A percentile compares a stretch with the other conserved stretches of the same genome.
Evolutionary conservation across 768 basidiomycete species (phyloP).

Genomic region (Mycena vulgaris): DNA sequence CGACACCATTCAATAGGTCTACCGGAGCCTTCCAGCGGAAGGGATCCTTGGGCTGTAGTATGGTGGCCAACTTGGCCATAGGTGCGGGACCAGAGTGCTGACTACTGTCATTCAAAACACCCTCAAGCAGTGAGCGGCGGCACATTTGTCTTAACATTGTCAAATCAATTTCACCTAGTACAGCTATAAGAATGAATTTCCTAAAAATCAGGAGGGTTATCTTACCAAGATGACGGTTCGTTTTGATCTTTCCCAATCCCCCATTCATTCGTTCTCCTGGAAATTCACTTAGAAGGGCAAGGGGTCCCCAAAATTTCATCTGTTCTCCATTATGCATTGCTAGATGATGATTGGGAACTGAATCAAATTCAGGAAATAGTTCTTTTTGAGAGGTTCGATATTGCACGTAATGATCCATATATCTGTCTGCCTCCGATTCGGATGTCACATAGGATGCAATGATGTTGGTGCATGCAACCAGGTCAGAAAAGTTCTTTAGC

Average conservation of each 20-base stretch:
- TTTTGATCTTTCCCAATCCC: constrained; percentile 23
- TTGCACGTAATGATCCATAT: neutral
- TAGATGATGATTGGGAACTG: neutral
- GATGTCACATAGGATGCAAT: constrained; percentile 26
- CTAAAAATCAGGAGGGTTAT: neutral
- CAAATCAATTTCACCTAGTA: constrained; percentile 8
- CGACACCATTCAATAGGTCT: neutral
- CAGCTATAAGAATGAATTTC: neutral
- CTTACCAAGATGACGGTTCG: constrained; percentile 21
- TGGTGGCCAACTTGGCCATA: neutral
- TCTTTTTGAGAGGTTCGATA: neutral
- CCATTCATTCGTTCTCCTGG: constrained; percentile 37
- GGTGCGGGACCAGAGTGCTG: neutral
- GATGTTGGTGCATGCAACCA: constrained; percentile 34
- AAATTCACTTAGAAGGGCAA: constrained; percentile 31
- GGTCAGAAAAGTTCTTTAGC: constrained; percentile 22
- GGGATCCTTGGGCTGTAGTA: neutral
- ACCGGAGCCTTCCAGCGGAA: neutral
- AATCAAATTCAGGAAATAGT: constrained; percentile 8
- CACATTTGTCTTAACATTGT: neutral
- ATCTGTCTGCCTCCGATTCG: constrained; percentile 15
- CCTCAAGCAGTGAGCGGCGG: too few species aligned
- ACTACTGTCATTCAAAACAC: too few species aligned
- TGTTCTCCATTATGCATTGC: constrained; percentile 33
- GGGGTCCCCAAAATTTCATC: constrained; percentile 37